Percentiles rank a stretch among this genome's conserved stretches.
Evolutionary conservation across 2,329 filamentous ascomycete genomes (phyloP).

Genomic region (Cercospora sojina): DNA sequence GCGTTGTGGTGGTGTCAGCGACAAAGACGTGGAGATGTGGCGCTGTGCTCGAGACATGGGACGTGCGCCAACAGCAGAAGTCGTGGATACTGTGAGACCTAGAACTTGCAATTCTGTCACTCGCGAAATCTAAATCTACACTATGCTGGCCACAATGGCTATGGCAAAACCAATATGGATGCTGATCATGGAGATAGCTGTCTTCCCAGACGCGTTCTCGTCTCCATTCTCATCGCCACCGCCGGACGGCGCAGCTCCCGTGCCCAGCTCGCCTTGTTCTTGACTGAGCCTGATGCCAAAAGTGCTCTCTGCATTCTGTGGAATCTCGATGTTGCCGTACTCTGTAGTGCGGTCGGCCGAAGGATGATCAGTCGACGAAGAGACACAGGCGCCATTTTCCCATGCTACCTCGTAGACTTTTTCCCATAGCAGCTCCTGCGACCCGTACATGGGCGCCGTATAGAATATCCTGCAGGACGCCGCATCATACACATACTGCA

Average conservation of each 20-base stretch:
- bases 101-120: not conserved
- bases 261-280: not conserved
- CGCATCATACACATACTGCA: constrained; percentile 45
- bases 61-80: not conserved
- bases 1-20: not conserved
- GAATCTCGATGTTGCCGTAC: constrained; percentile 1
- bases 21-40: constrained; percentile 2
- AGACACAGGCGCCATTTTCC: constrained; percentile 24
- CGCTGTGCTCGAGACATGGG: not conserved
- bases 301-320: constrained; percentile 2
- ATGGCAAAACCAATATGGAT: not conserved
- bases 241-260: not conserved
- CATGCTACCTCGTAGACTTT: constrained; percentile 41
- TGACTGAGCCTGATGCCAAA: not conserved
- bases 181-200: not conserved
- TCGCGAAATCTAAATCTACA: not conserved
- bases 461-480: constrained; percentile 45
- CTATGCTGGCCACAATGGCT: not conserved
- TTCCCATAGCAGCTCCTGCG: constrained; percentile 42
- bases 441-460: constrained; percentile 38
- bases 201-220: not conserved
- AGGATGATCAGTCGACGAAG: constrained; percentile 25
- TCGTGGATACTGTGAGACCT: not conserved
- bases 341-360: constrained; percentile 11
- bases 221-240: not conserved